Evolutionary conservation across 2,329 filamentous ascomycete species (phyloP).

Genomic region (Cordyceps tenuipes): DNA sequence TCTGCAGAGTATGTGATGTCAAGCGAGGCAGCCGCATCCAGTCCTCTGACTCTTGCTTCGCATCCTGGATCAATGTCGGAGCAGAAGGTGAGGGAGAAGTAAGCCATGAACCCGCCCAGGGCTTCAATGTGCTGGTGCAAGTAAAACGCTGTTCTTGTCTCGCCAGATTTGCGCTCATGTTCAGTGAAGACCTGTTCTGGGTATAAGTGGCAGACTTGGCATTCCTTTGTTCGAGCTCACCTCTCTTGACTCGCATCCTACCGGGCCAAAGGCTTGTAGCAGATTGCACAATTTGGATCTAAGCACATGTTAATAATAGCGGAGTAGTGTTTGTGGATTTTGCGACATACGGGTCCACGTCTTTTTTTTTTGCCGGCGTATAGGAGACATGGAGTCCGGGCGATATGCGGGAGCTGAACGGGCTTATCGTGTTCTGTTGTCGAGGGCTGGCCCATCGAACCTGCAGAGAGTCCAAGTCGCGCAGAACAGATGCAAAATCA

Average conservation of each 20-base stretch:
- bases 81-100: conserved; percentile 47
- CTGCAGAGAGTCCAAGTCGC: conserved; percentile 62
- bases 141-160: conserved; percentile 48
- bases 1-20: conserved; percentile 71
- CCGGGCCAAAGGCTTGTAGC: conserved; percentile 47
- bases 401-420: conserved; percentile 65
- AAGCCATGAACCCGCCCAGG: conserved; percentile 45
- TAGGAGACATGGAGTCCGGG: conserved; percentile 78
- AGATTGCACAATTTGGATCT: conserved; percentile 45
- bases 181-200: conserved; percentile 52
- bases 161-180: conserved; percentile 30
- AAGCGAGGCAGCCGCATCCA: conserved; percentile 50
- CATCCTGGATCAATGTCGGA: conserved; percentile 38
- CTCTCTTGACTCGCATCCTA: conserved; percentile 42
- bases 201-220: conserved; percentile 12
- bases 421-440: conserved; percentile 52
- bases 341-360: conserved; percentile 17
- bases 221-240: conserved; percentile 15
- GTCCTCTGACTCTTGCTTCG: conserved; percentile 32
- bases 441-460: conserved; percentile 65
- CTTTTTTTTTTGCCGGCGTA: conserved; percentile 38
- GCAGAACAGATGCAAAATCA: conserved; percentile 55
- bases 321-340: neutral
- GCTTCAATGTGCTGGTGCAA: conserved; percentile 59
- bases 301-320: neutral